Evolutionary conservation across 2,329 filamentous ascomycete species (phyloP), one percentile per base, ranked within the genome.

Genomic region (Aspergillus sp.): DNA sequence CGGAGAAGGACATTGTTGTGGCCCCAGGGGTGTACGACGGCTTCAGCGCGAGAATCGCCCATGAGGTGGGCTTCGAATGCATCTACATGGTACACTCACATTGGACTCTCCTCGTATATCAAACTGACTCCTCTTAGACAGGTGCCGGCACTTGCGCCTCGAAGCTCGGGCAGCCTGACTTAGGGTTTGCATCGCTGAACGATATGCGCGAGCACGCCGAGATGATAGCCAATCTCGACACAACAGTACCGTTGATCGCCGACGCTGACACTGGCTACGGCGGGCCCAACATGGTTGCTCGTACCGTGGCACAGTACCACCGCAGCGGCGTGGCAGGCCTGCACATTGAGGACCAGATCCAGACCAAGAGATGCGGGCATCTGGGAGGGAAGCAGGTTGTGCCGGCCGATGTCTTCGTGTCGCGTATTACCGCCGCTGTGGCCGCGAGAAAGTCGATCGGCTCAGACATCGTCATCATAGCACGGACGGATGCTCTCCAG

Each of bases 11-110:
- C 22, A 24, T 24, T 7, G 7, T 24, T 4, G 22, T 24, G 7
- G 22, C 22, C 45, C 35, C 41, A 20, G 48, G 47, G 1, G 44
- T 51, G 9, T 47, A 51, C 49, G 49, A 51, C 17, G 49, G 44
- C 10, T 47, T 51, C n/a, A 51, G 33, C 16, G 49, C 49, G 13
- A n/a, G 45, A 14, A 51, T 51, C 14, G 49, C 49, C 10, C 44
- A 47, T 2, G 13, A 38, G 4, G 49, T 47, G 9, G 44, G 44
- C 0, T 47, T 51, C 26, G 36, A 47, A 20, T 38, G 33, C n/a
- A 24, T 51, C 17, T 51, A 51, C 26, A 51, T 47, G 49, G 22
- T 24, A 24, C 22, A 7, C 22, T n/a, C n/a, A 24, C 22, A 3
- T 7, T 24, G 22, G 4, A 24, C 22, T 24, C 22, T 24, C 7